phyloP scores from a whole-genome alignment of 108 stramenopile genomes.

The Epithemia pelagica region DNA sequence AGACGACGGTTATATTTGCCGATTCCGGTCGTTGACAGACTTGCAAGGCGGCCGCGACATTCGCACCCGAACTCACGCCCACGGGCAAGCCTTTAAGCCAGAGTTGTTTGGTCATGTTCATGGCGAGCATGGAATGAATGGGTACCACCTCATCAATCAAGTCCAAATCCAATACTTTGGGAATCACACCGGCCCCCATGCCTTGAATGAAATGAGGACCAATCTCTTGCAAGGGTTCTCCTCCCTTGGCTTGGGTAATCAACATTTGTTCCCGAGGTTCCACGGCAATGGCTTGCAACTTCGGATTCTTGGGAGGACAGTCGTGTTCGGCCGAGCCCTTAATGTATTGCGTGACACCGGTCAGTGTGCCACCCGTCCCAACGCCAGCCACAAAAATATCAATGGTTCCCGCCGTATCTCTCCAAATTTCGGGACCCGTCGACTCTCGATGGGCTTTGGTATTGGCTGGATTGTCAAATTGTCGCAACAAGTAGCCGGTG shows the following conservation, averaged over 20 bases:
- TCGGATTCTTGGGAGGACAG: constrained; percentile 30
- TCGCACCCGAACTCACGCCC: constrained; percentile 59
- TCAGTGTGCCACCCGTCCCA: constrained; percentile 76
- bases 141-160: constrained; percentile 56
- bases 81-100: constrained; percentile 60
- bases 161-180: constrained; percentile 43
- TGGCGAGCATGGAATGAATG: constrained; percentile 45
- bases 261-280: constrained; percentile 59
- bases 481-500: constrained; percentile 54
- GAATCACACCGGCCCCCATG: constrained; percentile 58
- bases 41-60: constrained; percentile 50
- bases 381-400: constrained; percentile 66
- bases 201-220: constrained; percentile 73
- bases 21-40: constrained; percentile 47
- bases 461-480: constrained; percentile 75
- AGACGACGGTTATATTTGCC: constrained; percentile 48
- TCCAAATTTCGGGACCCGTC: constrained; percentile 80
- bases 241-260: constrained; percentile 39
- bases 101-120: constrained; percentile 36
- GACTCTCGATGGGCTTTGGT: constrained; percentile 65
- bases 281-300: constrained; percentile 47
- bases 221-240: constrained; percentile 37
- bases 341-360: constrained; percentile 64
- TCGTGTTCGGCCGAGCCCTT: constrained; percentile 35
- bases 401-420: constrained; percentile 41